Evolutionary conservation across 148 eudicot genomes (phyloP).

Genomic region (Camellia lanceoleosa): DNA sequence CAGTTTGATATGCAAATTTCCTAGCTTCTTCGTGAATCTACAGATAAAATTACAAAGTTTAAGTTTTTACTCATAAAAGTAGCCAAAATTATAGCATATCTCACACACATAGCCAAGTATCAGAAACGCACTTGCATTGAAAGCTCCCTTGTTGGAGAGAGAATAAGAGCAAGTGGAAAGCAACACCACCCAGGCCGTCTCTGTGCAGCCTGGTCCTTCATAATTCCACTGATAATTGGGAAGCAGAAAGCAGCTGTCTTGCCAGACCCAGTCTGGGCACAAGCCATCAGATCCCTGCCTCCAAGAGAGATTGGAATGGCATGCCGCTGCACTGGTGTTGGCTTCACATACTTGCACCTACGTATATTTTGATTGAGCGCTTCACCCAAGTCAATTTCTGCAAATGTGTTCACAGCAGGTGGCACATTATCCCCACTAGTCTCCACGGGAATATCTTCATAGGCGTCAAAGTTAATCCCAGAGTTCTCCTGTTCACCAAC

Average conservation of each 20-base stretch:
- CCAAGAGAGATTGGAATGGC: slow-evolving; percentile 46
- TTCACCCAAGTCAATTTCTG: slow-evolving; percentile 48
- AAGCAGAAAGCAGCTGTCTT: slow-evolving; percentile 59
- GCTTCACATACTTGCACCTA: slow-evolving; percentile 58
- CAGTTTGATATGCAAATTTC: slow-evolving; percentile 57
- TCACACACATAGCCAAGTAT: not conserved
- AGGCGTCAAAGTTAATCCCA: slow-evolving; percentile 48
- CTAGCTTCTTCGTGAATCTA: slow-evolving; percentile 54
- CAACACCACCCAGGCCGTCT: slow-evolving; percentile 45
- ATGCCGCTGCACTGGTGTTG: slow-evolving; percentile 53
- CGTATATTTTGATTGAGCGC: slow-evolving; percentile 45
- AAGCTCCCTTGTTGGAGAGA: slow-evolving; percentile 56
- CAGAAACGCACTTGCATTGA: slow-evolving; percentile 42
- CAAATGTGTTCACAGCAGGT: slow-evolving; percentile 49
- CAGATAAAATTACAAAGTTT: not conserved
- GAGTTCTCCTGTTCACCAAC: slow-evolving; percentile 36
- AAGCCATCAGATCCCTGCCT: slow-evolving; percentile 55
- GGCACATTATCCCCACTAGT: slow-evolving; percentile 52
- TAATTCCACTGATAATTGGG: slow-evolving; percentile 56
- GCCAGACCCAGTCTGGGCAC: slow-evolving; percentile 59
- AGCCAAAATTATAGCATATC: not conserved
- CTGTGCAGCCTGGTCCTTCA: slow-evolving; percentile 34
- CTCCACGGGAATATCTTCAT: slow-evolving; percentile 55
- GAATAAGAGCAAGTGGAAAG: slow-evolving; percentile 52
- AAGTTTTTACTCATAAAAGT: not conserved